Conservation (phyloP, 345 rosid genomes). For the Brassica cretica region DNA sequence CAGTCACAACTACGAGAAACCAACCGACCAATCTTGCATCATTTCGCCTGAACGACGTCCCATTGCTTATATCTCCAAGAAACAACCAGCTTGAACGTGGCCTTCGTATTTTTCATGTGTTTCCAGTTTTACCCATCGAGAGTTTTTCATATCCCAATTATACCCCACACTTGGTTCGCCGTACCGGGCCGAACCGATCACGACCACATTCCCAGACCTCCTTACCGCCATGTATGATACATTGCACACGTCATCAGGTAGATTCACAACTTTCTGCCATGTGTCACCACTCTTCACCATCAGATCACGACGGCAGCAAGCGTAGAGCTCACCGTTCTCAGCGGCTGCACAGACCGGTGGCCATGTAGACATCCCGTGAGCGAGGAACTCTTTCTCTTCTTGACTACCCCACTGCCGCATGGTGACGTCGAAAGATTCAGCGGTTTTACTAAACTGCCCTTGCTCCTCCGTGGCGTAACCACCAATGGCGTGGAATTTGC, state of each 20-base stretch:
- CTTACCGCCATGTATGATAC: slow-evolving; percentile 45
- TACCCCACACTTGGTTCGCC: slow-evolving; percentile 28
- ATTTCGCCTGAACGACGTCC: slow-evolving; percentile 3
- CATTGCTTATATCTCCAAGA: slow-evolving; percentile 20
- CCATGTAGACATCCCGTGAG: slow-evolving; percentile 36
- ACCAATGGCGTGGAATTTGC: slow-evolving; percentile 69
- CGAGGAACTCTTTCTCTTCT: slow-evolving; percentile 33
- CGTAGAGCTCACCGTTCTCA: slow-evolving; percentile 39
- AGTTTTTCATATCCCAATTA: slow-evolving; percentile 16
- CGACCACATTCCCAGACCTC: slow-evolving; percentile 50
- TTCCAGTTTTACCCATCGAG: slow-evolving; percentile 31
- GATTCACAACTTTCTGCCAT: slow-evolving; percentile 49
- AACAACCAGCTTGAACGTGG: slow-evolving; percentile 37
- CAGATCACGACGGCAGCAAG: slow-evolving; percentile 48
- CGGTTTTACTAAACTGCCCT: slow-evolving; percentile 56
- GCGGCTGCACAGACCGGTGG: slow-evolving; percentile 45
- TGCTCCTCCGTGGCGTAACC: slow-evolving; percentile 77
- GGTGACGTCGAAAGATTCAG: slow-evolving; percentile 51
- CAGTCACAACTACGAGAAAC: not conserved
- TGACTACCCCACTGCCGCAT: slow-evolving; percentile 50
- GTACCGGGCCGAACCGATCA: slow-evolving; percentile 52
- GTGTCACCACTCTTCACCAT: slow-evolving; percentile 22
- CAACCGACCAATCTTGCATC: slow-evolving; percentile 3
- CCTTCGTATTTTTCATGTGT: slow-evolving; percentile 14
- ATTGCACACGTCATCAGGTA: slow-evolving; percentile 50